Evolutionary conservation across 1,139 yeast species (phyloP), one percentile per base, ranked within the genome.

Genomic region (Saccharomycopsis crataegensis): DNA sequence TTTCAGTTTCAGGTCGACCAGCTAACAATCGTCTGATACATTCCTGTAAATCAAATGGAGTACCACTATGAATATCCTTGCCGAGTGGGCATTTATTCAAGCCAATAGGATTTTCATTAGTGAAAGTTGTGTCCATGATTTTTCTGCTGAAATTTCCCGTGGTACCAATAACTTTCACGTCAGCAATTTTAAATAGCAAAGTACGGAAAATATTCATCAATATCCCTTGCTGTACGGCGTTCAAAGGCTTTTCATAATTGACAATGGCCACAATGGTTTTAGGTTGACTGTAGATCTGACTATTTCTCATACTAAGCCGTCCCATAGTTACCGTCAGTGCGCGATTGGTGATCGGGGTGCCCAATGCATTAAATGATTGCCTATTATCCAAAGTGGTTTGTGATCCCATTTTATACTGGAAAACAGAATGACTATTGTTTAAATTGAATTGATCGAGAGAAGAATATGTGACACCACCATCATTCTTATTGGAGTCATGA

Each of bases 181-280:
- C 36, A 17, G 33, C 14, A 34, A 56, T 48, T 40, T 56, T 56
- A 31, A 54, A 43, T 8, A 40, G 34, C 22, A 56, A 41, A 6
- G 52, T 49, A 16, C 50, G 50, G 36, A 56, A 11, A 22, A 56
- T 56, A 16, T 51, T 53, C 7, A 31, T 34, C 28, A 56, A 38
- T 28, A 50, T 38, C 31, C 44, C 17, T 14, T 33, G 45, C 14
- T 56, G 52, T 8, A 33, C 28, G 7, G 32, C 51, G 6, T 43
- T 6, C 34, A 55, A 32, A 11, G 11, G 22, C 3, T 16, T 50
- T 11, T 51, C 57, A 36, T 12, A n/a, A 42, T 50, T 48, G 12
- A 54, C 28, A 32, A 53, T 37, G 5, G 53, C 8, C 7, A 56
- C 6, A 14, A 56, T 48, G 4, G 49, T 47, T 28, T 51, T 36